Conservation (phyloP, 2,329 filamentous ascomycete genomes). For the Apiospora saccharicola region DNA sequence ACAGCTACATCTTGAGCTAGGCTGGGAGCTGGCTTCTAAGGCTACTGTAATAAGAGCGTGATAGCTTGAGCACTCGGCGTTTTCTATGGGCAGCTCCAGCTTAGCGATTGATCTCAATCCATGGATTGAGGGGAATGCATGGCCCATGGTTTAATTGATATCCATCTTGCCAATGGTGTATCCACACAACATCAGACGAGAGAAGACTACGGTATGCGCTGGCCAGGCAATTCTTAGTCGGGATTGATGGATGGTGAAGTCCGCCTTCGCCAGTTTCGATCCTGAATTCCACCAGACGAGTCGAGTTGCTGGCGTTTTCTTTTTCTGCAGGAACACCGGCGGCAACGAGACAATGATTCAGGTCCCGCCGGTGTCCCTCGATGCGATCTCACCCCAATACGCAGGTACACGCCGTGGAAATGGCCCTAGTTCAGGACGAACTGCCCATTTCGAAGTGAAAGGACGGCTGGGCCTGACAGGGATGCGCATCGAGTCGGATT, state of each 20-base stretch:
- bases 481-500: background rate
- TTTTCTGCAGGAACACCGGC: constrained; percentile 13
- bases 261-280: background rate
- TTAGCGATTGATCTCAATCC: background rate
- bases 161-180: background rate
- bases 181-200: constrained; percentile 15
- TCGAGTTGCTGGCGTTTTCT: background rate
- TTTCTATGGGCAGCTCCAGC: background rate
- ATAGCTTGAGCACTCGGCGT: background rate
- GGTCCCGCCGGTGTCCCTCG: background rate
- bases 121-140: background rate
- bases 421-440: constrained; percentile 14
- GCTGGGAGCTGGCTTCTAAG: background rate
- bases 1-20: background rate
- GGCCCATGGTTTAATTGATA: background rate
- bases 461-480: background rate
- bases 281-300: background rate
- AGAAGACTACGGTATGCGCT: background rate
- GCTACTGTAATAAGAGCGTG: background rate
- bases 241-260: background rate
- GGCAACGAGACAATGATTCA: constrained; percentile 16
- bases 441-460: background rate
- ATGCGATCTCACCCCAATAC: background rate
- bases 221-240: background rate
- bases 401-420: constrained; percentile 1